Evolutionary conservation across 2,329 filamentous ascomycete genomes (phyloP), one percentile per base, ranked within the genome.

Genomic region (Phialemoniopsis sp.): DNA sequence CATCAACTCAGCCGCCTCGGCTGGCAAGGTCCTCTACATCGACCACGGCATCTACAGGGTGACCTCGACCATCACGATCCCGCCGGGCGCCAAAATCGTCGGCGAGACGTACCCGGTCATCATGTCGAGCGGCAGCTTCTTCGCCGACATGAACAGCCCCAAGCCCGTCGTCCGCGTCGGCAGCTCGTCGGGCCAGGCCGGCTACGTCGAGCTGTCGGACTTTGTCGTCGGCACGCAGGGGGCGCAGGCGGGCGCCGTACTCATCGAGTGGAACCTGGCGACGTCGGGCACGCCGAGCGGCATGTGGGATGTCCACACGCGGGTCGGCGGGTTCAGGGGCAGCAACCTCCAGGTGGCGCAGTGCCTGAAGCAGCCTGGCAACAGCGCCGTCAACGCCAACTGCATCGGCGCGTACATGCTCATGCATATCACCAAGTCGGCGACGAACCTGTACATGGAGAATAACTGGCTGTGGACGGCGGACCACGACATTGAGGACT

Each of bases 271-370:
- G 69, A 89, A 89, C 56, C 65, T 89, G 10, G 71, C 66, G 32
- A 68, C 64, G 16, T 44, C 57, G 13, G 54, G 49, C 12, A 54
- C 52, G 29, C 70, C 71, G 4, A 64, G 63, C 15, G 78, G 76
- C 9, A 70, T 83, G 58, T 90, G 85, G 85, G 86, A 89, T 53
- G 78, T 83, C 14, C 86, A 90, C 62, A 78, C 84, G 53, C 78
- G 86, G 52, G 75, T 90, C 38, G 85, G 84, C 47, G 86, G 86
- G 13, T 80, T 77, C 42, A 72, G 75, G 9, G 85, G 85, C 36
- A 85, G 82, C 13, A 64, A 82, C 40, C 72, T 89, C 36, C 79
- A 85, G 58, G 74, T 79, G 31, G 71, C 76, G 44, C 77, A 77
- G 44, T 91, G 87, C 56, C 59, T 72, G 43, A 87, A 86, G 63